Evolutionary conservation across 768 basidiomycete genomes (phyloP).

Genomic region (Mycena pura): DNA sequence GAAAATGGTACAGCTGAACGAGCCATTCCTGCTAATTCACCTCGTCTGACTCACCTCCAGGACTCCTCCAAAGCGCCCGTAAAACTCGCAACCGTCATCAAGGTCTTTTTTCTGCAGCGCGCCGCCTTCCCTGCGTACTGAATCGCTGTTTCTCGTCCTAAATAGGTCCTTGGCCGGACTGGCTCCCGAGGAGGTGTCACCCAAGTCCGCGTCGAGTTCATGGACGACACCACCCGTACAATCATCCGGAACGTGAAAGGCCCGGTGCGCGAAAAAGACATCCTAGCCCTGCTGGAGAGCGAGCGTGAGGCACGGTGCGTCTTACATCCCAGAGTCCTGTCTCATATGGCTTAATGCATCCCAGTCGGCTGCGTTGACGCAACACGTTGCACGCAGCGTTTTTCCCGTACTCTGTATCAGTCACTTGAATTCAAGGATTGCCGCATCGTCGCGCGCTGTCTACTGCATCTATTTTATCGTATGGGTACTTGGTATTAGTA

Average conservation of each 20-base stretch:
- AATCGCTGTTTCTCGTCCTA: conserved; percentile 15
- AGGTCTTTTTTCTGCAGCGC: conserved; percentile 57
- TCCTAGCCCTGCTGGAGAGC: conserved; percentile 94
- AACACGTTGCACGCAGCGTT: background rate
- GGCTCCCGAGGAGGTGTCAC: conserved; percentile 99
- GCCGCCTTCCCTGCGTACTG: background rate
- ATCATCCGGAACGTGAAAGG: conserved; percentile 99
- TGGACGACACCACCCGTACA: conserved; percentile 94
- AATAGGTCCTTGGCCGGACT: conserved; percentile 96
- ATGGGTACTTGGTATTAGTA: conserved; percentile 8
- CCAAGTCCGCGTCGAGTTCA: conserved; percentile 98
- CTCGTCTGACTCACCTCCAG: conserved; percentile 41
- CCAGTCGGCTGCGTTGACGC: conserved; percentile 48
- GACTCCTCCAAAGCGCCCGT: conserved; percentile 91
- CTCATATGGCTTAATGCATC: background rate
- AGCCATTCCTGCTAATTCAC: background rate
- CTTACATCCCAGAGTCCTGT: background rate
- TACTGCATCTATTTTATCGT: conserved; percentile 12
- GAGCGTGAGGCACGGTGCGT: conserved; percentile 99
- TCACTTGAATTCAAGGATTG: conserved; percentile 22
- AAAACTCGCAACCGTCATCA: conserved; percentile 97
- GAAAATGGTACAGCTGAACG: conserved; percentile 18
- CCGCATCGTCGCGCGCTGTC: conserved; percentile 1
- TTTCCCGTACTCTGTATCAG: conserved; percentile 21
- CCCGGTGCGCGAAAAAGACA: conserved; percentile 94